These are phyloP conservation scores for Myriosclerotinia curreyana DNA, from an alignment of 2,329 filamentous ascomycete genomes.

Conservation along the genomic window DNA sequence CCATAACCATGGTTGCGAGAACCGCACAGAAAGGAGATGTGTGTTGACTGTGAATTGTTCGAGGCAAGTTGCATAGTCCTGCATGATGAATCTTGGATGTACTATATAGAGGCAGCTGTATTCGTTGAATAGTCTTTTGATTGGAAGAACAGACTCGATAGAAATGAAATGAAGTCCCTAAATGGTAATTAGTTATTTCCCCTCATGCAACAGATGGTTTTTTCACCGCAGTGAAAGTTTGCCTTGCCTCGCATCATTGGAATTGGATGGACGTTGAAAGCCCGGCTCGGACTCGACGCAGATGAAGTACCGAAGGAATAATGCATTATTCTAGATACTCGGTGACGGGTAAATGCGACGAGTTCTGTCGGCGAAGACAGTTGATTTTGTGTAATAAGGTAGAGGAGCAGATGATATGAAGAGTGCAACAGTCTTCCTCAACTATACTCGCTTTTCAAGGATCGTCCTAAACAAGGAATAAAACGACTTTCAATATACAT, in stretches of 20 bases:
- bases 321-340: not conserved
- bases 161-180: not conserved
- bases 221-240: not conserved
- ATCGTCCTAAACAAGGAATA: not conserved
- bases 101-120: not conserved
- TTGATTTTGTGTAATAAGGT: not conserved
- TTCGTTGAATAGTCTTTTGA: not conserved
- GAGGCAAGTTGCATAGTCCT: not conserved
- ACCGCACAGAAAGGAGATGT: not conserved
- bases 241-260: not conserved
- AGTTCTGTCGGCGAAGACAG: not conserved
- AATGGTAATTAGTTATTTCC: not conserved
- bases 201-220: not conserved
- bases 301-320: not conserved
- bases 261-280: not conserved
- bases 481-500: not conserved
- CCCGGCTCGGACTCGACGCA: too few relatives aligned
- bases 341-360: not conserved
- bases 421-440: not conserved
- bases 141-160: not conserved
- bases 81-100: not conserved
- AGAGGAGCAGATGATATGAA: not conserved
- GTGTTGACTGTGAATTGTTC: not conserved
- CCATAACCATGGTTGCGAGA: not conserved
- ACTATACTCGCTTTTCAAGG: not conserved